Evolutionary conservation across 805 yeast species (phyloP), one percentile per base, ranked within the genome.

Genomic region (Sporopachydermia quercuum): DNA sequence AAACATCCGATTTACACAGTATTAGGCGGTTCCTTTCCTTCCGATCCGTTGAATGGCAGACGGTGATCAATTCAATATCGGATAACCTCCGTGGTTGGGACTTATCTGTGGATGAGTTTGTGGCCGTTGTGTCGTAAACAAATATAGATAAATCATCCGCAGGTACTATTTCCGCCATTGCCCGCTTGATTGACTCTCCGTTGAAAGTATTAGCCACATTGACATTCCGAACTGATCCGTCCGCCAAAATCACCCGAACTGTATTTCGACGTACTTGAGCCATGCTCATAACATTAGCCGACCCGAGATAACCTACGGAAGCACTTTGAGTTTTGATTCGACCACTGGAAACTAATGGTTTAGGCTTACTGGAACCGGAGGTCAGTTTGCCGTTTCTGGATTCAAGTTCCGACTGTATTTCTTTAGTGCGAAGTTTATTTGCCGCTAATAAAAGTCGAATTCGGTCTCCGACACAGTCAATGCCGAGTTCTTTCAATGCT

Each of bases 391-490:
- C 16, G 42, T 15, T 34, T 19, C 5, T 23, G 27, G 16, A 37
- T 16, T 5, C 38, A 23, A 6, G 18, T 16, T 4, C 35, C n/a
- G n/a, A n/a, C n/a, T n/a, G 3, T n/a, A 38, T 34, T 13, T 38
- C 37, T 8, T 37, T 13, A 6, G 43, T 8, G 15, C 16, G 5
- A 50, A 43, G 27, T 19, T 36, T 15, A 40, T 3, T 82, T 64
- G 15, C 30, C 8, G 78, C 76, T 13, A 72, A 62, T 49, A 78
- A 73, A 6, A 89, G 57, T 18, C 79, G 63, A 15, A 89, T 63
- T 18, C 96, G 62, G 55, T 91, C 97, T 1, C 97, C 96, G 13
- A 89, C 71, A 46, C 74, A 78, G n/a, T 49, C 45, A 6, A 89
- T 57, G 0, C 95, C 94, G 6, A 91, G 53, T 42, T 79, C 91